These are phyloP conservation scores for Vitis hybrid DNA, from an alignment of 177 flowering plant species.

Conservation along the genomic window DNA sequence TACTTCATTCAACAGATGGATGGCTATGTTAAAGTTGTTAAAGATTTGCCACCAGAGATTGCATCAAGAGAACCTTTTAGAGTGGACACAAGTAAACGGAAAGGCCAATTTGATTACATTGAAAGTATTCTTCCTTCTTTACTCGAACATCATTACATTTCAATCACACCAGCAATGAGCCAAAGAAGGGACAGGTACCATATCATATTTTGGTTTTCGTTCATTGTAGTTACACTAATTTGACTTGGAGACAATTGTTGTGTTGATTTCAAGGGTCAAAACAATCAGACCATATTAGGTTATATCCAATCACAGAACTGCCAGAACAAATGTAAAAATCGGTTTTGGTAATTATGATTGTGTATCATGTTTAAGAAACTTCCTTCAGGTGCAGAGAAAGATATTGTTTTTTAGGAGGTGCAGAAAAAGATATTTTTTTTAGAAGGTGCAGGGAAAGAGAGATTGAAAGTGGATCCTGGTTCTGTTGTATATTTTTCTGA, in stretches of 20 bases:
- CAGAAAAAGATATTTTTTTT: no score
- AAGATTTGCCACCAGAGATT: constrained; percentile 70
- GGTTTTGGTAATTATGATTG: no score
- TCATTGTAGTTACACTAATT: neutral
- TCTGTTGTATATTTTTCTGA: neutral
- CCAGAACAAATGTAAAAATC: no score
- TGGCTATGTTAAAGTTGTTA: constrained; percentile 67
- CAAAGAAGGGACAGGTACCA: constrained; percentile 91
- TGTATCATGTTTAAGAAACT: no score
- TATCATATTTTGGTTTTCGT: neutral
- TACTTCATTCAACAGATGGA: constrained; percentile 76
- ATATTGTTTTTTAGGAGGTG: no score
- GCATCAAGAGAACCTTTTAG: constrained; percentile 68
- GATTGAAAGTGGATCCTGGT: no score
- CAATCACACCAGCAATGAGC: constrained; percentile 90
- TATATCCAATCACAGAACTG: no score
- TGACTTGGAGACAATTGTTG: no score
- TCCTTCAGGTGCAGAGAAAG: no score
- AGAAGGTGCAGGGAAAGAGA: no score
- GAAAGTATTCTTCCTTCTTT: constrained; percentile 87
- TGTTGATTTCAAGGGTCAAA: no score
- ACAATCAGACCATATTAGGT: no score
- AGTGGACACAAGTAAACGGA: constrained; percentile 92
- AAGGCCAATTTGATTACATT: constrained; percentile 91
- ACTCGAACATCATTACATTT: constrained; percentile 72